These are phyloP conservation scores for Colletotrichum sp. DNA, from an alignment of 2,329 filamentous ascomycete species.

Conservation along the genomic window DNA sequence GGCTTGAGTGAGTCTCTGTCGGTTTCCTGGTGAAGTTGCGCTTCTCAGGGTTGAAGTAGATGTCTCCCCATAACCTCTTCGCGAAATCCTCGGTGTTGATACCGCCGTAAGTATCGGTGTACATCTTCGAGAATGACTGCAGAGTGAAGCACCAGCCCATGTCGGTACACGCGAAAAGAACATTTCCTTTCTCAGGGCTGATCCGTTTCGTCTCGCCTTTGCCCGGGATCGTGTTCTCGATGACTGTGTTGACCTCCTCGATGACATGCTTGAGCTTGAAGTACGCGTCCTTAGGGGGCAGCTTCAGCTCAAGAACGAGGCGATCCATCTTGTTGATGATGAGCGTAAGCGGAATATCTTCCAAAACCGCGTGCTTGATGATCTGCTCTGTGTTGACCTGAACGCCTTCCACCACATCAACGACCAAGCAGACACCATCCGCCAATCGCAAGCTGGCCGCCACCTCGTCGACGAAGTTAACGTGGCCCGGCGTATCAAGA, in stretches of 20 bases:
- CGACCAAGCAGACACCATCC: conserved; percentile 90
- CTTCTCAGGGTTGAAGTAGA: conserved; percentile 92
- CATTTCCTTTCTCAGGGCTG: conserved; percentile 96
- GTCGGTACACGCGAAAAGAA: conserved; percentile 91
- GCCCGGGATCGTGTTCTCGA: conserved; percentile 85
- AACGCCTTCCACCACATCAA: conserved; percentile 98
- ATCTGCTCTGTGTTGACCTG: conserved; percentile 97
- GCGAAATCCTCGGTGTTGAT: conserved; percentile 86
- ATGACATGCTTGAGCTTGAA: conserved; percentile 99
- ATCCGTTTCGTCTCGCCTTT: conserved; percentile 79
- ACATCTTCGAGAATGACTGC: conserved; percentile 95
- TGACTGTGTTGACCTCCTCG: conserved; percentile 95
- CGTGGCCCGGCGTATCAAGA: conserved; percentile 94
- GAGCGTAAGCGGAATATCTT: conserved; percentile 86
- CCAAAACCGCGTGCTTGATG: conserved; percentile 92
- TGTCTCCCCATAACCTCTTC: conserved; percentile 88
- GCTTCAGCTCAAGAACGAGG: conserved; percentile 89
- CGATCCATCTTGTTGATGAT: conserved; percentile 98
- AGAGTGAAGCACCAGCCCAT: conserved; percentile 98
- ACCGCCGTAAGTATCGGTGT: conserved; percentile 84
- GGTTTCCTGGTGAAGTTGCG: conserved; percentile 91
- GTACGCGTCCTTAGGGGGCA: conserved; percentile 94
- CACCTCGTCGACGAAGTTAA: conserved; percentile 98
- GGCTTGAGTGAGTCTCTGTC: conserved; percentile 77
- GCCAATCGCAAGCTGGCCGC: conserved; percentile 85